These are phyloP conservation scores for Rhizoclosmatium sp. DNA, from an alignment of 192 early-diverging fungal species.

Conservation along the genomic window DNA sequence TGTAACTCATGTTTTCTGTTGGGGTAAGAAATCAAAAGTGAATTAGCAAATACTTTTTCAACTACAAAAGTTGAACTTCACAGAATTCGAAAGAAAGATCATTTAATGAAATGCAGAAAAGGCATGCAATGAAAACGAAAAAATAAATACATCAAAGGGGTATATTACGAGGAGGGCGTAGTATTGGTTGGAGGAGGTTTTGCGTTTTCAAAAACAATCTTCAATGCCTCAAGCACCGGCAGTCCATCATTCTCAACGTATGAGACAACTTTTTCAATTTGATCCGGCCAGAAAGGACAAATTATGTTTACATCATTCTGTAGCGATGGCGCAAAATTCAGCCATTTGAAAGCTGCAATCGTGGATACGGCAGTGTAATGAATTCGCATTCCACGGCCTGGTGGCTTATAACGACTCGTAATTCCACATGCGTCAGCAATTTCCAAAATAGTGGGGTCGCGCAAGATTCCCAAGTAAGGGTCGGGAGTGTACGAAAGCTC, in stretches of 20 bases:
- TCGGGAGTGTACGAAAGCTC: conserved; percentile 31
- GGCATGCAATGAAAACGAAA: too few relatives aligned
- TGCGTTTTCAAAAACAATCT: conserved; percentile 10
- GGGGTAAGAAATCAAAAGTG: too few relatives aligned
- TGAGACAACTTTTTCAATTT: not conserved
- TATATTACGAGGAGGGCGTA: too few relatives aligned
- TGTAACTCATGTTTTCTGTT: too few relatives aligned
- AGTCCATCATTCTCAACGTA: conserved; percentile 1
- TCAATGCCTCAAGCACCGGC: not conserved
- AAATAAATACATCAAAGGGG: too few relatives aligned
- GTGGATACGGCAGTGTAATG: conserved; percentile 3
- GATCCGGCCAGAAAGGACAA: conserved; percentile 21
- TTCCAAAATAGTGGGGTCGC: conserved; percentile 17
- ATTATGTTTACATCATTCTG: conserved; percentile 6
- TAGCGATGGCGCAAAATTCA: not conserved
- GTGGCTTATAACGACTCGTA: not conserved
- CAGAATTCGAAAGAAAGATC: too few relatives aligned
- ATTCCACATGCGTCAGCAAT: conserved; percentile 21
- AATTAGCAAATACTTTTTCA: too few relatives aligned
- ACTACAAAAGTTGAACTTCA: too few relatives aligned
- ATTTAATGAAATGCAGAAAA: too few relatives aligned
- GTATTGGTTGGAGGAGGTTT: not conserved
- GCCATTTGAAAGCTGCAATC: not conserved
- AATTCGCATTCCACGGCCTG: not conserved
- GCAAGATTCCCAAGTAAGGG: conserved; percentile 2